Percentiles rank a stretch among this genome's conserved stretches.
These are phyloP conservation scores for Linum tenue DNA, from an alignment of 345 rosid genomes.

Conservation along the genomic window DNA sequence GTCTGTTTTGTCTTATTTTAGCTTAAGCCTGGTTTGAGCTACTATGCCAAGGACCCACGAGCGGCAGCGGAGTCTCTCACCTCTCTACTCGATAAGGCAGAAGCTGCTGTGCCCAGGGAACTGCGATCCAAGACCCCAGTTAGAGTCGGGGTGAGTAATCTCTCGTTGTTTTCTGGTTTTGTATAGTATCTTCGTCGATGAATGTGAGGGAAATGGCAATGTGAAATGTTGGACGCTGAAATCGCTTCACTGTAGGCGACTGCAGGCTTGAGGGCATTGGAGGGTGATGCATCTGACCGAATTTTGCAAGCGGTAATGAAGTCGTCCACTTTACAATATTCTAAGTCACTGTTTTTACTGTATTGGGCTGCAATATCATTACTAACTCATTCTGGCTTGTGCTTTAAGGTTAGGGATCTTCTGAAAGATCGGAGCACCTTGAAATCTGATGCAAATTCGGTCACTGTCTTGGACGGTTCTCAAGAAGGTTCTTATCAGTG, in stretches of 20 bases:
- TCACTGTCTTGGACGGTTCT: constrained; percentile 78
- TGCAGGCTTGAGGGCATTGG: constrained; percentile 88
- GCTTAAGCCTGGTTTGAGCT: constrained; percentile 85
- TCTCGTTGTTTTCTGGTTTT: background rate
- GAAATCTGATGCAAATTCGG: constrained; percentile 50
- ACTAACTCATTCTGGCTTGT: constrained; percentile 14
- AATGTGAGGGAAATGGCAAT: background rate
- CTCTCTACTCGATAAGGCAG: constrained; percentile 76
- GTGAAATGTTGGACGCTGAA: constrained; percentile 9
- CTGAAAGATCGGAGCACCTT: constrained; percentile 68
- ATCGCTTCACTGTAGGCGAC: constrained; percentile 49
- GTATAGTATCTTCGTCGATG: background rate
- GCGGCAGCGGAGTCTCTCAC: constrained; percentile 61
- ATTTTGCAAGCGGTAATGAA: constrained; percentile 70
- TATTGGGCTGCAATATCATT: constrained; percentile 1
- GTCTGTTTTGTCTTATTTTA: constrained; percentile 22
- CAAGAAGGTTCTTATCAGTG: constrained; percentile 98
- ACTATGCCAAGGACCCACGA: constrained; percentile 59
- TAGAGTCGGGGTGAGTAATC: constrained; percentile 77
- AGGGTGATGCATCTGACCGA: constrained; percentile 63
- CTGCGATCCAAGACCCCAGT: constrained; percentile 81
- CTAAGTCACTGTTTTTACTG: constrained; percentile 9
- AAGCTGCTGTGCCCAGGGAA: constrained; percentile 68
- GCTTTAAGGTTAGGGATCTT: constrained; percentile 69
- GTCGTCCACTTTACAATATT: background rate